These are phyloP conservation scores for Furcasterigmium furcatum DNA, from an alignment of 2,329 filamentous ascomycete species.

Conservation along the genomic window DNA sequence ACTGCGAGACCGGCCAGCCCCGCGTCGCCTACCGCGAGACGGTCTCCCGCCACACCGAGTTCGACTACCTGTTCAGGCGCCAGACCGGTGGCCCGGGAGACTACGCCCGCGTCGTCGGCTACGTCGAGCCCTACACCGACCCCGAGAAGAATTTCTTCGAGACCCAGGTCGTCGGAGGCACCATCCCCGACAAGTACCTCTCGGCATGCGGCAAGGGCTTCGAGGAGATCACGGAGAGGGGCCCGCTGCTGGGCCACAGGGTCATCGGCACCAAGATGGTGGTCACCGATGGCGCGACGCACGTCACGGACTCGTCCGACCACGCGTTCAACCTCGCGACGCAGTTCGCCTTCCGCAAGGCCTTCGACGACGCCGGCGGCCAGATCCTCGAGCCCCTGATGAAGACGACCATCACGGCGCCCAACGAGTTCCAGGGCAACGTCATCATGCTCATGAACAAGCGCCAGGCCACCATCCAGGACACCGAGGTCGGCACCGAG, in stretches of 20 bases:
- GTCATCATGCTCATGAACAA: constrained; percentile 96
- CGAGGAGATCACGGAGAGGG: constrained; percentile 75
- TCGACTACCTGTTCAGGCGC: constrained; percentile 92
- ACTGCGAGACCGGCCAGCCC: constrained; percentile 92
- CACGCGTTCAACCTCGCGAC: constrained; percentile 93
- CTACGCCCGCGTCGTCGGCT: constrained; percentile 89
- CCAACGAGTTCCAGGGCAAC: constrained; percentile 95
- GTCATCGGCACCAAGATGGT: constrained; percentile 90
- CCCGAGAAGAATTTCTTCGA: constrained; percentile 79
- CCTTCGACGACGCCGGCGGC: constrained; percentile 77
- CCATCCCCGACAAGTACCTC: constrained; percentile 93
- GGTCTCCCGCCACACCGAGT: constrained; percentile 73
- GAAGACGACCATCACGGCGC: constrained; percentile 96
- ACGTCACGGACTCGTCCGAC: constrained; percentile 97
- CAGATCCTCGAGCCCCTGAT: constrained; percentile 92
- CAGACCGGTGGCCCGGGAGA: constrained; percentile 95
- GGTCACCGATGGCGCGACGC: constrained; percentile 92
- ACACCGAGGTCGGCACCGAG: constrained; percentile 89
- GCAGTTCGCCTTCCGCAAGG: constrained; percentile 94
- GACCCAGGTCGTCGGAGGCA: constrained; percentile 81
- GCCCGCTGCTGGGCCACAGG: constrained; percentile 87
- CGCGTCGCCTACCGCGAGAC: constrained; percentile 98
- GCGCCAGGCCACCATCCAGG: constrained; percentile 89
- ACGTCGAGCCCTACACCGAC: constrained; percentile 78
- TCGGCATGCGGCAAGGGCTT: constrained; percentile 96